A percentile compares a stretch with the other conserved stretches of the same genome.
phyloP scores from a whole-genome alignment of 352 stramenopile genomes.

The Phytophthora pini region DNA sequence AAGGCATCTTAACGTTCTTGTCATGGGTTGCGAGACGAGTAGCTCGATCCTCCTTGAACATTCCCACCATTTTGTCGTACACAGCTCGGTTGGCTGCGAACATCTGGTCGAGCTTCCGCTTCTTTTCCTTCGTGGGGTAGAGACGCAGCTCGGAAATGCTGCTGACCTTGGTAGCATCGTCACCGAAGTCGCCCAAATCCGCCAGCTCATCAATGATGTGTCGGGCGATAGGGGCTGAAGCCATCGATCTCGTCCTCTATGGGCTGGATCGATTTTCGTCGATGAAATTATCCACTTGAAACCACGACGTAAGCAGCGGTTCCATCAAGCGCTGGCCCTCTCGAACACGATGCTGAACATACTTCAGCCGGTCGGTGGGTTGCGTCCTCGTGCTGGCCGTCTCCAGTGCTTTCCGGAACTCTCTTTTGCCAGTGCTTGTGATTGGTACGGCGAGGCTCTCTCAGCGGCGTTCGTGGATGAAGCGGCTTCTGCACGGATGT shows the following conservation, averaged over 20 bases:
- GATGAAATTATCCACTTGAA: not conserved
- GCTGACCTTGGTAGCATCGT: not conserved
- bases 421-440: not conserved
- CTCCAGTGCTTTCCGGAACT: not conserved
- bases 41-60: slow-evolving; percentile 7
- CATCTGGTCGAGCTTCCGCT: slow-evolving; percentile 9
- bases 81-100: slow-evolving; percentile 24
- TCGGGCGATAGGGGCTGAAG: not conserved
- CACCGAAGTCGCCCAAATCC: not conserved
- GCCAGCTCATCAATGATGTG: not conserved
- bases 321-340: not conserved
- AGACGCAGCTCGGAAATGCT: not conserved
- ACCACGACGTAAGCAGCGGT: not conserved
- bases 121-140: not conserved
- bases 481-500: not conserved
- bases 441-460: not conserved
- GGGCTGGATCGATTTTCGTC: not conserved
- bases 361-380: not conserved
- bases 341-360: not conserved
- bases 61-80: slow-evolving; percentile 25
- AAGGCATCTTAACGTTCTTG: slow-evolving; percentile 5
- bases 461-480: not conserved
- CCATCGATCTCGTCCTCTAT: not conserved
- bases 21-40: not conserved
- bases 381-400: not conserved